phyloP scores from a whole-genome alignment of 768 basidiomycete genomes.

The Neoboletus magnificus region DNA sequence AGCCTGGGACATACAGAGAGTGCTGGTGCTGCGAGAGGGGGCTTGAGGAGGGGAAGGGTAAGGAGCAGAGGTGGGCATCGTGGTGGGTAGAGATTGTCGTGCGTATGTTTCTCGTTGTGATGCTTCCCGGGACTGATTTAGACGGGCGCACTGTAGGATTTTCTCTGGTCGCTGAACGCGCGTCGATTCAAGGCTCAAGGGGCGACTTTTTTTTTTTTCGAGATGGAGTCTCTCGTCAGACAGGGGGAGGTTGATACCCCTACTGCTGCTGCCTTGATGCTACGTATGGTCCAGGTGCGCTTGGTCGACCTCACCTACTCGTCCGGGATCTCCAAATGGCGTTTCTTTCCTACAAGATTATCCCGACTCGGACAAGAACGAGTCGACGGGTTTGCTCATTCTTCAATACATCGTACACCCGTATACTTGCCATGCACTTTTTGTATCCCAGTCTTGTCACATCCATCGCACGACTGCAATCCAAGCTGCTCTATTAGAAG shows the following conservation, averaged over 20 bases:
- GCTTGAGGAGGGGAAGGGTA: slow-evolving; percentile 29
- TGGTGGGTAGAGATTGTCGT: slow-evolving; percentile 19
- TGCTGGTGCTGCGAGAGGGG: slow-evolving; percentile 15
- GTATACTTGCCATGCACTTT: not conserved
- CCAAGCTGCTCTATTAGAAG: not conserved
- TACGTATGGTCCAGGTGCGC: not conserved
- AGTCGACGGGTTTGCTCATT: not conserved
- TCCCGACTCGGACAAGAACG: not conserved
- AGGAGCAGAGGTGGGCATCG: slow-evolving; percentile 32
- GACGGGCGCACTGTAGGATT: not conserved
- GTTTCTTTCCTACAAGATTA: not conserved
- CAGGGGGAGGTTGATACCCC: too few species aligned
- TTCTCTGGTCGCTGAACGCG: not conserved
- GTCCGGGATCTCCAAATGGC: not conserved
- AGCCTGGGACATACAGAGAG: not conserved
- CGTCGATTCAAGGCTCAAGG: not conserved
- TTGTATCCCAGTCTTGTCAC: not conserved
- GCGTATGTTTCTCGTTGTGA: not conserved
- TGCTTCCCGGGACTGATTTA: not conserved
- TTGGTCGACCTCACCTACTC: not conserved
- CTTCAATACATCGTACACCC: not conserved
- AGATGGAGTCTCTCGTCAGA: not conserved
- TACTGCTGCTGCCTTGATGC: not conserved
- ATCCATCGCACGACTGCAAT: not conserved
- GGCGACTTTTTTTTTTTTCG: not conserved